Percentiles rank a stretch among this genome's conserved stretches.
These are phyloP conservation scores for Paramecium tetraurelia DNA, from an alignment of 73 alveolate genomes.

Conservation along the genomic window DNA sequence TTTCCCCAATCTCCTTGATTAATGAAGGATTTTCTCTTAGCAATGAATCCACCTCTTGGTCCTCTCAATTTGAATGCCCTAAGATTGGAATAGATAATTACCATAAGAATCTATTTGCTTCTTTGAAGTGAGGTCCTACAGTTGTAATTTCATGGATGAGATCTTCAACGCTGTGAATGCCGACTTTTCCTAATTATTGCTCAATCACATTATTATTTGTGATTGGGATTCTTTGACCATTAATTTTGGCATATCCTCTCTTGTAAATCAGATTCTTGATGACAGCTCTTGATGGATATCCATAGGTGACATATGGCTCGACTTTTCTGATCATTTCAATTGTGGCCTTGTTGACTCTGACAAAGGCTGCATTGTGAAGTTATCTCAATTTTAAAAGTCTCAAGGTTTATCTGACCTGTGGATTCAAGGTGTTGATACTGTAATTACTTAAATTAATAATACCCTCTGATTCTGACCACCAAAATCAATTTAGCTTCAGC, in stretches of 20 bases:
- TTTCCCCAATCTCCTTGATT: constrained; percentile 95
- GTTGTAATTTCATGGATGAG: constrained; percentile 72
- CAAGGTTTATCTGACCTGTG: constrained; percentile 82
- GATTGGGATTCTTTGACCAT: constrained; percentile 89
- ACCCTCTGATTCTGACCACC: constrained; percentile 71
- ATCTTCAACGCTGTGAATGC: constrained; percentile 92
- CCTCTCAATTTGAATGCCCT: constrained; percentile 75
- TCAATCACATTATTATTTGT: constrained; percentile 88
- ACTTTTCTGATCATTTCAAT: constrained; percentile 88
- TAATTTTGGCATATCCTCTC: constrained; percentile 85
- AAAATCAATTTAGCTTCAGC: constrained; percentile 65
- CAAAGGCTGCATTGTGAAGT: constrained; percentile 92
- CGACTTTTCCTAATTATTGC: constrained; percentile 82
- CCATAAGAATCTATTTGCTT: constrained; percentile 95
- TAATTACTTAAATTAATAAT: constrained; percentile 45
- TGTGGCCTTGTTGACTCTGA: constrained; percentile 92
- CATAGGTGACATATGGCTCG: constrained; percentile 90
- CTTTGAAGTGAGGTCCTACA: constrained; percentile 93
- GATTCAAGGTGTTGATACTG: constrained; percentile 84
- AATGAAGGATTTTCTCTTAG: constrained; percentile 84
- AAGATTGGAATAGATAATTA: not conserved
- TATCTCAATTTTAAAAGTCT: constrained; percentile 90
- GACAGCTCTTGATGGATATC: constrained; percentile 85
- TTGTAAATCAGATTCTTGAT: constrained; percentile 86
- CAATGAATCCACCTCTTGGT: constrained; percentile 85